Evolutionary conservation across 179 eudicot species (phyloP).

Genomic region (Pouteria campechiana): DNA sequence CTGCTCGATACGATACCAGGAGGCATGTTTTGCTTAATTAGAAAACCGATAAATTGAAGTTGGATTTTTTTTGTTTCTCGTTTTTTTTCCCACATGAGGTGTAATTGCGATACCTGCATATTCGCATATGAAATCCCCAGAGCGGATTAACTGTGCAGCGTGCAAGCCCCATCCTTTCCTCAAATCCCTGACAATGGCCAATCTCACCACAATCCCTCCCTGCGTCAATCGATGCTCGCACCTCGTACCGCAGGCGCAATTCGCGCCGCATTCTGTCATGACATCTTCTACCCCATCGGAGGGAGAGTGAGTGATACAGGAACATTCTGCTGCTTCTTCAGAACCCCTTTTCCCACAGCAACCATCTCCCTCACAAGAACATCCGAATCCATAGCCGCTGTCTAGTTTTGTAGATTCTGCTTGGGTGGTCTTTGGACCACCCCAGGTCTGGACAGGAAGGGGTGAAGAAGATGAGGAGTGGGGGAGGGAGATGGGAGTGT

Average conservation of each 20-base stretch:
- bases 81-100: no score
- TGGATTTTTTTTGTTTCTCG: no score
- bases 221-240: constrained; percentile 59
- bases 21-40: no score
- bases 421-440: no score
- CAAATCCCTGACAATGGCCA: constrained; percentile 45
- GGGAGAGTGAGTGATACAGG: constrained; percentile 26
- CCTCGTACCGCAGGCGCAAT: constrained; percentile 36
- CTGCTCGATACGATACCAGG: no score
- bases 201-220: constrained; percentile 28
- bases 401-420: no score
- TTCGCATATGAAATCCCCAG: constrained; percentile 57
- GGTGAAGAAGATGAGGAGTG: constrained; percentile 11
- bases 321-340: constrained; percentile 9
- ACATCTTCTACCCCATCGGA: constrained; percentile 23
- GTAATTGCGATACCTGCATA: constrained; percentile 69
- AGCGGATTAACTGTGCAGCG: constrained; percentile 35
- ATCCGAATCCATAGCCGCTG: no score
- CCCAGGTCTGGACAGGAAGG: no score
- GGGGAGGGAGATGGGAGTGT: constrained; percentile 20
- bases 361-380: no score
- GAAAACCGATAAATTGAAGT: no score
- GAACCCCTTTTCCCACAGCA: no score
- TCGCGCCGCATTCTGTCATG: constrained; percentile 49
- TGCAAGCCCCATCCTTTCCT: constrained; percentile 77